These are phyloP conservation scores for Pleurotus giganteus DNA, from an alignment of 768 basidiomycete species.

Conservation along the genomic window DNA sequence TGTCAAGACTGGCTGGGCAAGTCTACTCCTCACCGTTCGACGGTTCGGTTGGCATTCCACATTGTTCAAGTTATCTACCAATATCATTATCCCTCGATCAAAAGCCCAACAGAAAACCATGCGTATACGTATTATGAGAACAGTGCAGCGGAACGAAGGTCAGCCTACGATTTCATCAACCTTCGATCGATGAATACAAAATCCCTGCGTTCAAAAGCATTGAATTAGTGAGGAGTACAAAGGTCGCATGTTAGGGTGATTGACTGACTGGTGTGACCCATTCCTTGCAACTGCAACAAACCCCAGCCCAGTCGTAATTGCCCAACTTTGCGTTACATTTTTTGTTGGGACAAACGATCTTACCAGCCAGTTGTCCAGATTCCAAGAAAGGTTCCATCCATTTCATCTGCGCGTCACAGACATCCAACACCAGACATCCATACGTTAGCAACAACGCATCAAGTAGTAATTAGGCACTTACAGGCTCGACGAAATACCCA, in stretches of 20 bases:
- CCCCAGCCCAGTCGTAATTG: slow-evolving; percentile 96
- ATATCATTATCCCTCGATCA: not conserved
- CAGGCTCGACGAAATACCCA: slow-evolving; percentile 96
- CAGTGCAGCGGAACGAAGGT: not conserved
- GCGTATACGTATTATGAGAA: not conserved
- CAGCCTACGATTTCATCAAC: slow-evolving; percentile 55
- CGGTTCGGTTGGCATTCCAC: too few species aligned
- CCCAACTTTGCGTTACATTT: slow-evolving; percentile 92
- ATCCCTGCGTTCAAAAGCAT: slow-evolving; percentile 37
- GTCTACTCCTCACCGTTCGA: too few species aligned
- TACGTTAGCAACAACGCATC: not conserved
- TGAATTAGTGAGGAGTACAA: not conserved
- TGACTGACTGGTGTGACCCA: slow-evolving; percentile 87
- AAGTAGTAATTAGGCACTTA: slow-evolving; percentile 36
- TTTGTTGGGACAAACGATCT: slow-evolving; percentile 89
- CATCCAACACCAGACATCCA: not conserved
- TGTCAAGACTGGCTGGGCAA: too few species aligned
- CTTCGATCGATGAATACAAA: slow-evolving; percentile 67
- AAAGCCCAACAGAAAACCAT: not conserved
- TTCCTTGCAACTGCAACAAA: slow-evolving; percentile 84
- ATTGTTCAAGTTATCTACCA: too few species aligned
- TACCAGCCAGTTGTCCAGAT: slow-evolving; percentile 78
- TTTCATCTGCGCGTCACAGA: slow-evolving; percentile 59
- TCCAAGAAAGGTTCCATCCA: slow-evolving; percentile 92
- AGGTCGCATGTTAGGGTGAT: not conserved